Conservation (phyloP, 371 early-diverging fungal genomes). For the Rozella allomycis region DNA sequence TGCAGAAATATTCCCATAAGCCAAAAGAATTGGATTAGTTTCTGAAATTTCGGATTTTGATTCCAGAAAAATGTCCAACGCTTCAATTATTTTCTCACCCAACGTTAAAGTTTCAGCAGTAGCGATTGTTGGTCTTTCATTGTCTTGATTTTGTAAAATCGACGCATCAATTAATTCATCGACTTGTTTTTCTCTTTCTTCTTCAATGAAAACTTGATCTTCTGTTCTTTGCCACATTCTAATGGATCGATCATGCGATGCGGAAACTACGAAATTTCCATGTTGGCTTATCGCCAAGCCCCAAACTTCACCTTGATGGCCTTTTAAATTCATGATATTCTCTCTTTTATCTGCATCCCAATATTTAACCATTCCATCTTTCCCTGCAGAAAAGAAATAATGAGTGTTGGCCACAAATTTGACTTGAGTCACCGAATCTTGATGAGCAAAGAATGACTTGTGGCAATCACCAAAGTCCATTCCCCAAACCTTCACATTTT, state of each 20-base stretch:
- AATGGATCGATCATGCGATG: conserved; percentile 73
- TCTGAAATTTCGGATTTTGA: conserved; percentile 30
- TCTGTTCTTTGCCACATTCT: conserved; percentile 85
- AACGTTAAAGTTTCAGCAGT: conserved; percentile 77
- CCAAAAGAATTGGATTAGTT: conserved; percentile 41
- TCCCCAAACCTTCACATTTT: conserved; percentile 92
- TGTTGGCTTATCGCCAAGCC: conserved; percentile 61
- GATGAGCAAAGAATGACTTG: conserved; percentile 74
- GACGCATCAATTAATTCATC: conserved; percentile 66
- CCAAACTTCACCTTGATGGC: conserved; percentile 83
- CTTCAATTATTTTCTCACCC: conserved; percentile 74
- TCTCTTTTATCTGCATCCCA: conserved; percentile 91
- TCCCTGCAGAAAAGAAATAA: conserved; percentile 70
- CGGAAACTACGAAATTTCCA: conserved; percentile 61
- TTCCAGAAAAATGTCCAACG: conserved; percentile 60
- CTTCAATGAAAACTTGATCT: conserved; percentile 77
- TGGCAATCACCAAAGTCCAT: conserved; percentile 96
- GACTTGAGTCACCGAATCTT: conserved; percentile 63
- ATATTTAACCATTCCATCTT: conserved; percentile 73
- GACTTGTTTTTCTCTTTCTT: conserved; percentile 80
- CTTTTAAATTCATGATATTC: conserved; percentile 70
- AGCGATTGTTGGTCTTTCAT: conserved; percentile 7
- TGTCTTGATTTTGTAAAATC: conserved; percentile 40
- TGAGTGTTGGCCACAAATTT: conserved; percentile 81
- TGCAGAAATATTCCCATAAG: conserved; percentile 36